phyloP scores from a whole-genome alignment of 306 rosid species.

The Pueraria montana region DNA sequence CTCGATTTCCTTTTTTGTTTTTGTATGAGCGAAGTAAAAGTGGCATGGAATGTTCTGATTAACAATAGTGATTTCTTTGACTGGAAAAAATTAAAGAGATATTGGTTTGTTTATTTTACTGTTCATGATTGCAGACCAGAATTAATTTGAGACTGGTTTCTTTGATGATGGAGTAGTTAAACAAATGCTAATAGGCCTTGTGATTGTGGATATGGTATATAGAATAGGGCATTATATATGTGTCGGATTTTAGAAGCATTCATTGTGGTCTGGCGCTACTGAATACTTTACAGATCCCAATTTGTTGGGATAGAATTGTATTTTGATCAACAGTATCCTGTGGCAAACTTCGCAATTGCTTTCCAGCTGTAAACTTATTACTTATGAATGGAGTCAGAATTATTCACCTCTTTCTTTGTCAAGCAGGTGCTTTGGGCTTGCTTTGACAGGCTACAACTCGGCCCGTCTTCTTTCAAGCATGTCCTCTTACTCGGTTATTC shows the following conservation, averaged over 20 bases:
- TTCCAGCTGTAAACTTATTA: background rate
- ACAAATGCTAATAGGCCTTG: slow-evolving; percentile 8
- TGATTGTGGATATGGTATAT: background rate
- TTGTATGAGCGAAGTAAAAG: background rate
- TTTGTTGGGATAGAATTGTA: slow-evolving; percentile 21
- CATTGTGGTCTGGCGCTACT: background rate
- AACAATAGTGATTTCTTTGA: background rate
- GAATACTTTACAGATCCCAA: slow-evolving; percentile 14
- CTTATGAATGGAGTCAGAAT: slow-evolving; percentile 18
- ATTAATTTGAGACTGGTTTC: slow-evolving; percentile 13
- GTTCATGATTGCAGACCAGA: slow-evolving; percentile 13
- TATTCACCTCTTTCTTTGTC: slow-evolving; percentile 39
- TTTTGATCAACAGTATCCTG: slow-evolving; percentile 37
- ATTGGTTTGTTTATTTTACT: slow-evolving; percentile 11
- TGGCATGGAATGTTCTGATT: slow-evolving; percentile 11
- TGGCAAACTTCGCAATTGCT: slow-evolving; percentile 24
- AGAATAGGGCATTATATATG: slow-evolving; percentile 10
- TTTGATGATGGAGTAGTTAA: slow-evolving; percentile 36
- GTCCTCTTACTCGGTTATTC: slow-evolving; percentile 89
- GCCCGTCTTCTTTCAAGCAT: slow-evolving; percentile 66
- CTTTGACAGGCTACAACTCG: slow-evolving; percentile 81
- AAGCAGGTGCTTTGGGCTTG: slow-evolving; percentile 90
- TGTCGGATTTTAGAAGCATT: slow-evolving; percentile 11
- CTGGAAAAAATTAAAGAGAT: background rate
- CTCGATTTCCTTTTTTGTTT: background rate